Conservation (phyloP, 140 eudicot species). For the Eryngium alpinum region DNA sequence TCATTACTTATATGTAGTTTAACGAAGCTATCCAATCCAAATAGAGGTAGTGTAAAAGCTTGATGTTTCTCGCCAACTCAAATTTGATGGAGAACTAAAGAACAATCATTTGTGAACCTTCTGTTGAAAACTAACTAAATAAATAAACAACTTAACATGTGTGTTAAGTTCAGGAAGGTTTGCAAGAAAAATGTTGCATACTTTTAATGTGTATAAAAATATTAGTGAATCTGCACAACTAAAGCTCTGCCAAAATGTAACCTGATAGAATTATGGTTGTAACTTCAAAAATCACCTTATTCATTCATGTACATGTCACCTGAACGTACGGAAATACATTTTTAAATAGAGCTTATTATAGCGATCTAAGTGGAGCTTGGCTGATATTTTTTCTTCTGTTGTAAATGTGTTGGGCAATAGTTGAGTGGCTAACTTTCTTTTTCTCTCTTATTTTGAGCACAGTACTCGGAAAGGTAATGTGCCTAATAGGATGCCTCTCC, state of each 20-base stretch:
- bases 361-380: neutral
- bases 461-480: conserved; percentile 62
- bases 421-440: conserved; percentile 7
- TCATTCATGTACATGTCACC: neutral
- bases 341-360: neutral
- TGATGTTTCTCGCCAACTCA: no score
- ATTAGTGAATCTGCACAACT: neutral
- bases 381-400: neutral
- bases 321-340: neutral
- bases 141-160: neutral
- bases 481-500: conserved; percentile 65
- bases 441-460: conserved; percentile 10
- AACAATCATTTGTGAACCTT: neutral
- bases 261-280: neutral
- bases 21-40: no score
- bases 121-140: neutral
- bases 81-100: no score
- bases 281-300: neutral
- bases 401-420: neutral
- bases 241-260: neutral
- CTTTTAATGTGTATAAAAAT: neutral
- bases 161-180: neutral
- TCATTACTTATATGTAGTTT: no score
- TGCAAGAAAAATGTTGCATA: neutral
- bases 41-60: no score